phyloP scores from a whole-genome alignment of 208 protist species.

The Leptomonas pyrrhocoris region DNA sequence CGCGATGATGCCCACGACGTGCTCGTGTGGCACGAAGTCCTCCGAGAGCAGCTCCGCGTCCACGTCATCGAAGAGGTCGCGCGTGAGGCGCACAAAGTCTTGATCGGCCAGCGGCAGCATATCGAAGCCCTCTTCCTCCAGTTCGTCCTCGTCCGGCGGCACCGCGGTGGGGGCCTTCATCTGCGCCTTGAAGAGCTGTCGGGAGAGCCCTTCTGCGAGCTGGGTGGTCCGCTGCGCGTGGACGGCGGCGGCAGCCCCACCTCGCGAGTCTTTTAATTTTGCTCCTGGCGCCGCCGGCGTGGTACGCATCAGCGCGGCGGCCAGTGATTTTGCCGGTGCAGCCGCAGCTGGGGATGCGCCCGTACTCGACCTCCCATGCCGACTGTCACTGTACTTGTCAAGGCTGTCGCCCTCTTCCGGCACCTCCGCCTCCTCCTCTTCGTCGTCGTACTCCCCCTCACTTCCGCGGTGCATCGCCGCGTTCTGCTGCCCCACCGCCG shows the following conservation, averaged over 20 bases:
- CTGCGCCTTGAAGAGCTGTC: conserved; percentile 54
- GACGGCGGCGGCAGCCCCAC: background rate
- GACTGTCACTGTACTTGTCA: background rate
- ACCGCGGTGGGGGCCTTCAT: background rate
- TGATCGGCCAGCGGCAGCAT: conserved; percentile 42
- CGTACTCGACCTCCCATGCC: background rate
- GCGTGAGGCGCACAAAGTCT: conserved; percentile 67
- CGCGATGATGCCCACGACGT: conserved; percentile 79
- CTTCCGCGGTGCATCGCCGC: background rate
- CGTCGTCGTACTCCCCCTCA: conserved; percentile 29
- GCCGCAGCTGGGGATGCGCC: background rate
- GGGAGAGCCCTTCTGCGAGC: conserved; percentile 32
- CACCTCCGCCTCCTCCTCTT: conserved; percentile 39
- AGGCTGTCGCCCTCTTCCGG: conserved; percentile 14
- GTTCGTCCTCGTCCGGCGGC: conserved; percentile 36
- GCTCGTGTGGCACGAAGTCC: conserved; percentile 77
- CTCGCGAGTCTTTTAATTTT: background rate
- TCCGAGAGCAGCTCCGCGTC: conserved; percentile 60
- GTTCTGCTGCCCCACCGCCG: conserved; percentile 18
- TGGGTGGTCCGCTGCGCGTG: conserved; percentile 22
- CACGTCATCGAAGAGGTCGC: conserved; percentile 75
- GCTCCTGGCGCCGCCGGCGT: background rate
- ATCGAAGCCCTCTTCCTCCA: conserved; percentile 52
- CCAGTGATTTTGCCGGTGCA: background rate
- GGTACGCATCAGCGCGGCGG: background rate